Percentiles rank a stretch among this genome's conserved stretches.
These are phyloP conservation scores for Neonectria hederae DNA, from an alignment of 2,329 filamentous ascomycete species.

Conservation along the genomic window DNA sequence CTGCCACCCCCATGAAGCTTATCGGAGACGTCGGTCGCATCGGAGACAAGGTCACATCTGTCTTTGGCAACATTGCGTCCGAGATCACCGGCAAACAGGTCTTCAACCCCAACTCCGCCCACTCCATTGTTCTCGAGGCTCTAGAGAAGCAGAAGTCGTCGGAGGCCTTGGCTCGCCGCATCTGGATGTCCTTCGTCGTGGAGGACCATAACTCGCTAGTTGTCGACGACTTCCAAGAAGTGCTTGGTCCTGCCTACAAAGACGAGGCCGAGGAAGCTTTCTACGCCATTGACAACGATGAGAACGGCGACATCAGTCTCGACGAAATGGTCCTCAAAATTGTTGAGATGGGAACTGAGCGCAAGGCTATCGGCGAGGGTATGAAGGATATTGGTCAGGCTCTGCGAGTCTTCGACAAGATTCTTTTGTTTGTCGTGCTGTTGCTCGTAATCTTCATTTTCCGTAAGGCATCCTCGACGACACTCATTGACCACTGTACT, in stretches of 20 bases:
- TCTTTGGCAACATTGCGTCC: slow-evolving; percentile 90
- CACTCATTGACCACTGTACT: slow-evolving; percentile 22
- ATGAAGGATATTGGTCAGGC: slow-evolving; percentile 99
- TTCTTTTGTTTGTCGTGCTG: slow-evolving; percentile 83
- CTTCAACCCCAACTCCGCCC: slow-evolving; percentile 90
- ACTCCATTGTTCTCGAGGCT: slow-evolving; percentile 89
- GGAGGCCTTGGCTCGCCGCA: slow-evolving; percentile 90
- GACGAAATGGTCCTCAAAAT: slow-evolving; percentile 95
- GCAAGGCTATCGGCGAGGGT: slow-evolving; percentile 88
- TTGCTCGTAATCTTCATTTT: slow-evolving; percentile 87
- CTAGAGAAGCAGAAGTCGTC: slow-evolving; percentile 85
- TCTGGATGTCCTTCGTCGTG: slow-evolving; percentile 98
- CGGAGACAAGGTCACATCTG: slow-evolving; percentile 92
- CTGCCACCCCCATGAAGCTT: slow-evolving; percentile 79
- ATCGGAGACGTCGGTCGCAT: slow-evolving; percentile 82
- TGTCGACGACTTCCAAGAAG: slow-evolving; percentile 84
- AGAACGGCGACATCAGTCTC: slow-evolving; percentile 92
- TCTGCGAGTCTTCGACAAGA: slow-evolving; percentile 87
- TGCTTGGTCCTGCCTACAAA: slow-evolving; percentile 79
- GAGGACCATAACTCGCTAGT: slow-evolving; percentile 85
- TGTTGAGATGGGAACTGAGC: slow-evolving; percentile 82
- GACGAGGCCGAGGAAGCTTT: slow-evolving; percentile 90
- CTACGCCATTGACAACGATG: slow-evolving; percentile 80
- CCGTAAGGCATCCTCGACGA: slow-evolving; percentile 56
- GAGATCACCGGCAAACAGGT: slow-evolving; percentile 96